Conservation (phyloP, 345 rosid genomes). For the Cochlearia excelsa region DNA sequence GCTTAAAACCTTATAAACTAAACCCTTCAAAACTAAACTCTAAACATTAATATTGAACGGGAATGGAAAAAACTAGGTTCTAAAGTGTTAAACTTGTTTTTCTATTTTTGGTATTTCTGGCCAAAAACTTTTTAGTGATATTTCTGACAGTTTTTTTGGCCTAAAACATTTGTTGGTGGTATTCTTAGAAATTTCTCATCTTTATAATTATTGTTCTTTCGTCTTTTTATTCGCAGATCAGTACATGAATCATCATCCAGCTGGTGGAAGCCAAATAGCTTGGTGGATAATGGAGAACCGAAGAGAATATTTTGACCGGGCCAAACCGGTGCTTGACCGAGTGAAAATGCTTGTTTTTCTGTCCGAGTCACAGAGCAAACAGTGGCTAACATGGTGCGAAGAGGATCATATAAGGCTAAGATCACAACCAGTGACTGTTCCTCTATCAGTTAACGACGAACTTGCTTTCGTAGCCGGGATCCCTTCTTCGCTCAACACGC, state of each 20-base stretch:
- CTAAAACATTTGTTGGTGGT: too few species aligned
- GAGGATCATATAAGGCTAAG: conserved; percentile 77
- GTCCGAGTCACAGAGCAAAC: conserved; percentile 75
- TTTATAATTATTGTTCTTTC: neutral
- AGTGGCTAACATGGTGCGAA: conserved; percentile 86
- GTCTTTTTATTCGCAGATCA: conserved; percentile 53
- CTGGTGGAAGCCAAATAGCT: conserved; percentile 88
- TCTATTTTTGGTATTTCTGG: too few species aligned
- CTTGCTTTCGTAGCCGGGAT: conserved; percentile 91
- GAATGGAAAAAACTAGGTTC: too few species aligned
- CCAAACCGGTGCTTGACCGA: conserved; percentile 64
- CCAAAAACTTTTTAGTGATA: too few species aligned
- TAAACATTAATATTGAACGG: too few species aligned
- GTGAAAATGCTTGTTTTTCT: conserved; percentile 79
- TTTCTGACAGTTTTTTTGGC: too few species aligned
- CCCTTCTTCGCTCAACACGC: conserved; percentile 74
- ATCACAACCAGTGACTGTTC: conserved; percentile 74
- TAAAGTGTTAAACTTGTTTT: too few species aligned
- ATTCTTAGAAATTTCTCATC: too few species aligned
- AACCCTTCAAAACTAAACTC: too few species aligned
- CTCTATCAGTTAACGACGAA: conserved; percentile 84
- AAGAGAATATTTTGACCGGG: conserved; percentile 81
- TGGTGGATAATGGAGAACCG: conserved; percentile 99
- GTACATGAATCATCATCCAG: conserved; percentile 73
- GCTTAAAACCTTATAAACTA: too few species aligned